Base-by-base conservation (phyloP, 2,329 filamentous ascomycete genomes). In the Fusarium tuaranense region DNA sequence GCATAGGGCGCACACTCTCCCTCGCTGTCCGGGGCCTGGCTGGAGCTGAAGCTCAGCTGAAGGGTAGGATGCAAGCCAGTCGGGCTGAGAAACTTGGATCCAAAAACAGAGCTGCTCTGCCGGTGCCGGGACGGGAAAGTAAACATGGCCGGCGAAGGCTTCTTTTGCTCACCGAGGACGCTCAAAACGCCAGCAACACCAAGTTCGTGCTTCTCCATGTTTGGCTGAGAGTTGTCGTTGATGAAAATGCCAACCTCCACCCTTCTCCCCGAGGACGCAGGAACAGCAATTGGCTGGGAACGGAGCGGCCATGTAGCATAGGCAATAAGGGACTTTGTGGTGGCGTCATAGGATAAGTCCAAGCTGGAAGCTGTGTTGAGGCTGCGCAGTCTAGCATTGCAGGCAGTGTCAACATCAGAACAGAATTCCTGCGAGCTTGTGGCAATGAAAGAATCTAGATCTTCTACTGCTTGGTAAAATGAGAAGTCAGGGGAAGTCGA, bases 31-130 rank as follows among this genome's bases (percentile, higher is more conserved):
- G 88, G 88, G 18, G 89, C 83, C 25, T 86, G 80, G 27, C 84
- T 84, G 5, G 86, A 85, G 55, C 88, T 87, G 39, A 98, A 84
- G 3, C 84, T 87, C 63, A 97, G 87, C 76, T 92, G 89, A 69
- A 98, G 86, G 0, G 91, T 94, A 2, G 96, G 96, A 83, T 98
- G 96, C 12, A 98, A 88, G 10, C 96, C 95, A 0, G 92, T 92
- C 1, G 95, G 95, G 3, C 86, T 73, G n/a, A 90, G 81, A 79
- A 97, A 95, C 1, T 83, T 83, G 22, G 91, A 87, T 0, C 86
- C 87, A 82, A 94, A 97, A 62, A 84, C 88, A 0, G 86, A 81
- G 2, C 82, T 78, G 14, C 88, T 85, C 76, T 93, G 90, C 41
- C 87, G 85, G 82, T 98, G 95, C 0, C 95, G 91, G 4, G 94